Base-by-base conservation (phyloP, 176 grass and related monocot species). In the Urochloa ruziziensis region DNA sequence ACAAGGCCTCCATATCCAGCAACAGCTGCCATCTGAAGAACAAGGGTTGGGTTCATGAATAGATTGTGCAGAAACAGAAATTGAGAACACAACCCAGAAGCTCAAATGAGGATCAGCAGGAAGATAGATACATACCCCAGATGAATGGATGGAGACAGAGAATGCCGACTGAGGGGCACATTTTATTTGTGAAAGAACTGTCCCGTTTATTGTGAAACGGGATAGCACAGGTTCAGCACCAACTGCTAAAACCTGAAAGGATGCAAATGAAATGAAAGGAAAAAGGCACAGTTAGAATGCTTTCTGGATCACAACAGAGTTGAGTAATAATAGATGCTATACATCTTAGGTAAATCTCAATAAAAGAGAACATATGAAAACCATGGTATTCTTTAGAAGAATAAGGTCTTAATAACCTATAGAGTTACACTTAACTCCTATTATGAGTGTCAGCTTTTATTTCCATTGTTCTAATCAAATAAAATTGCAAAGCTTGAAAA, bases 181-280 rank as follows among this genome's bases (percentile, higher is more conserved):
- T 65, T 98, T 96, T 78, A 98, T 90, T 96, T 96, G 91, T 15
- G 87, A 96, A 89, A 94, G 87, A 91, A 88, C 80, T 51, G 61
- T 30, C 49, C 93, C 89, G 21, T 89, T 92, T 65, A 99, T 92
- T 63, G 91, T 84, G 62, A 93, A 90, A 77, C 85, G 91, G 56
- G 83, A 89, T 15, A 99, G 91, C 35, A 85, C 30, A 74, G 87
- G 96, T 54, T 98, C 96, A 80, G 92, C 89, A 65, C 93, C 96
- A 61, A 92, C 91, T n/a, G 84, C 91, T 61, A 99, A 71, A 82
- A 99, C 89, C 96, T 96, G 83, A 90, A 77, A 65, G 58, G 51
- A 57, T 76, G 18, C 39, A 80, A 67, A 88, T 16, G 4, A 65
- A 81, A 16, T 33, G 29, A 46, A 37, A 36, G 32, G 19, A 0